These are phyloP conservation scores for Globisporangium megalacanthum DNA, from an alignment of 352 stramenopile species.

Conservation along the genomic window DNA sequence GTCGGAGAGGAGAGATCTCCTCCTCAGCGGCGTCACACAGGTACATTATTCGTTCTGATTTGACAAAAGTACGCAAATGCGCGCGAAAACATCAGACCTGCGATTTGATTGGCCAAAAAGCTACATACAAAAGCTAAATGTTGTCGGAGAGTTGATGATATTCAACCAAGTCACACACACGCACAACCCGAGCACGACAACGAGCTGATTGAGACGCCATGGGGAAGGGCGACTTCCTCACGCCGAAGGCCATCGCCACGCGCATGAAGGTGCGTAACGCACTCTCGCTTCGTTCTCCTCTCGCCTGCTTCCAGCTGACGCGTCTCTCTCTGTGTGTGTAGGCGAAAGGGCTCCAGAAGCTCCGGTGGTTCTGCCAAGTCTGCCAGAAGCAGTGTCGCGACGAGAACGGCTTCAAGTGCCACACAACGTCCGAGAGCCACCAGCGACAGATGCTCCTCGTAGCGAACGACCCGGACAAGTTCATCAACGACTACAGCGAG, in stretches of 20 bases:
- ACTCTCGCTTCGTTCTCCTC: not conserved
- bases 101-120: too few species aligned
- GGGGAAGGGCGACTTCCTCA: conserved; percentile 84
- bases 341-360: conserved; percentile 96
- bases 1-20: too few species aligned
- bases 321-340: conserved; percentile 17
- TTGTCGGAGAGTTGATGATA: too few species aligned
- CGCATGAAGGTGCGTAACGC: conserved; percentile 65
- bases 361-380: conserved; percentile 99
- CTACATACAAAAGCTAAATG: not conserved
- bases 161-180: not conserved
- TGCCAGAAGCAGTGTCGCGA: conserved; percentile 99
- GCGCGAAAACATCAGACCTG: too few species aligned
- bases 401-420: conserved; percentile 99
- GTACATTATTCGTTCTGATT: too few species aligned
- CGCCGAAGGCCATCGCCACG: conserved; percentile 81
- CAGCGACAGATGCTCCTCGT: conserved; percentile 99
- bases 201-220: conserved; percentile 22
- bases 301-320: not conserved
- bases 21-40: too few species aligned
- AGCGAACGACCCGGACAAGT: conserved; percentile 91
- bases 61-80: too few species aligned
- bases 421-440: conserved; percentile 96
- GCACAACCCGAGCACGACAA: not conserved
- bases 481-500: conserved; percentile 91